These are phyloP conservation scores for Corymbia calophylla DNA, from an alignment of 441 rosid genomes.

Conservation along the genomic window DNA sequence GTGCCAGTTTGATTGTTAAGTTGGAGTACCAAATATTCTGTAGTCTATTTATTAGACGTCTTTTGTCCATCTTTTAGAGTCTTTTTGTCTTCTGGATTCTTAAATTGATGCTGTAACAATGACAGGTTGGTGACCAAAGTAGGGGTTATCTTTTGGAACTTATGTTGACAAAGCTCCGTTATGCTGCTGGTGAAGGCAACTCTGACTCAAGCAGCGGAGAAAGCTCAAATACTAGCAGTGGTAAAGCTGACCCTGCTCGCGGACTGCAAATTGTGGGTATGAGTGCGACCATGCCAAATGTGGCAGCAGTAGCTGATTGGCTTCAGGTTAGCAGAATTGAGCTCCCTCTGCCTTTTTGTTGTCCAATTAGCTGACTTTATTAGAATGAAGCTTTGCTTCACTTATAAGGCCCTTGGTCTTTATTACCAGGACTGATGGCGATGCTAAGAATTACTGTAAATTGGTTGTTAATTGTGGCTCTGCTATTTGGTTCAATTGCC, in stretches of 20 bases:
- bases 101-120: background rate
- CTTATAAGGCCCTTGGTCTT: background rate
- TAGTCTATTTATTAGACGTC: background rate
- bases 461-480: background rate
- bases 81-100: background rate
- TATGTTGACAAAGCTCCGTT: constrained; percentile 93
- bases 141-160: constrained; percentile 99
- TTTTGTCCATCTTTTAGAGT: background rate
- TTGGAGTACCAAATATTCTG: background rate
- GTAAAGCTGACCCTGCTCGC: constrained; percentile 66
- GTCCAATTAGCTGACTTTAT: background rate
- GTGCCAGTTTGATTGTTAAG: constrained; percentile 5
- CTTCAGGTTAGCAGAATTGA: constrained; percentile 68
- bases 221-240: constrained; percentile 82
- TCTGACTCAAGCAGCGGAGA: constrained; percentile 81
- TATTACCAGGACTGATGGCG: background rate
- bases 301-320: constrained; percentile 97
- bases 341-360: background rate
- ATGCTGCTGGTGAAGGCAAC: constrained; percentile 95
- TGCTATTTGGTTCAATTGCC: background rate
- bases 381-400: background rate
- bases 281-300: constrained; percentile 99
- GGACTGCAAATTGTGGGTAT: constrained; percentile 98
- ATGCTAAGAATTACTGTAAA: background rate
- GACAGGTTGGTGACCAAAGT: constrained; percentile 91